Base-by-base conservation (phyloP, 2,329 filamentous ascomycete species). In the Pyrenochaeta sp. region DNA sequence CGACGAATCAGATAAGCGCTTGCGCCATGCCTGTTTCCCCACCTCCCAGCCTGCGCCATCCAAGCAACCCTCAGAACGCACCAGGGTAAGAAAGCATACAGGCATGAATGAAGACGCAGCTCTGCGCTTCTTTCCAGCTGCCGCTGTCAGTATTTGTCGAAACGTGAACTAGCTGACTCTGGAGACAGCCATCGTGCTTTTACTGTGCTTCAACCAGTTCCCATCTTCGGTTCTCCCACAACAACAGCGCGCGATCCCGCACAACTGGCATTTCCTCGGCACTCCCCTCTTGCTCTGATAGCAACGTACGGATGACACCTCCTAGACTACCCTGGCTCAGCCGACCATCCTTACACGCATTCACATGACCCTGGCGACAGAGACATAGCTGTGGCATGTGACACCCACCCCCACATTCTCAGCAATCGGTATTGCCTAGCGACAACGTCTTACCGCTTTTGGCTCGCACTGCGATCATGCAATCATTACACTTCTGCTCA, bases 231-330 rank as follows among this genome's bases (percentile, higher is more conserved):
- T 9, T 27, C 23, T n/a, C n/a, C n/a, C n/a, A n/a, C 23, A 9
- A 27, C 23, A 27, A 27, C 23, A 27, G 9, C 23, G 4, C 23
- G 4, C 23, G 9, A 27, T 27, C 23, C 23, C 9, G n/a, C 23
- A 27, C 23, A 9, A 27, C 23, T 27, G 23, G 9, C 9, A 9
- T 27, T 27, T 27, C 23, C 23, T 27, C 23, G 23, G 23, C 23
- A 9, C 23, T 27, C 23, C 23, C 35, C 35, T 37, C 15, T 4
- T 37, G 35, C 35, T 37, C 15, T 35, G 40, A 53, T 44, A 30
- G 36, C 50, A 57, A 45, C 39, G 59, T 48, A 64, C 61, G 56
- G 61, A 60, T 64, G 61, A 62, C 61, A 62, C 59, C 49, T 58
- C 58, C 56, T 54, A 9, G 23, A 27, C 23, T 27, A 27, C 23